These are phyloP conservation scores for Dioscorea cayenensis DNA, from an alignment of 116 monocot species.

Conservation along the genomic window DNA sequence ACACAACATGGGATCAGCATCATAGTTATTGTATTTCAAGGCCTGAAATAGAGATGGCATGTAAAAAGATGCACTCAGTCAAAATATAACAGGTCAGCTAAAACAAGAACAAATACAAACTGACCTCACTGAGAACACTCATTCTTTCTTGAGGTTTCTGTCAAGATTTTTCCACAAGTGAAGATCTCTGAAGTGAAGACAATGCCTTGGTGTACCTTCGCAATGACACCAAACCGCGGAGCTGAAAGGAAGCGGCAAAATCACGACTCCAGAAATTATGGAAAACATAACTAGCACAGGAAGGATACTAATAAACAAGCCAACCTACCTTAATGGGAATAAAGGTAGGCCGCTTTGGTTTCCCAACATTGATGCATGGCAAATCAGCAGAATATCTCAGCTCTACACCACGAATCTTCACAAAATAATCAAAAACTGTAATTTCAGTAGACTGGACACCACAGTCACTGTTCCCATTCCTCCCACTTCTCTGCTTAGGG, in stretches of 20 bases:
- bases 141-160: conserved; percentile 90
- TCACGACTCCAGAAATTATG: not conserved
- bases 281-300: not conserved
- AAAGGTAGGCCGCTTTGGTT: conserved; percentile 73
- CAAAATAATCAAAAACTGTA: conserved; percentile 82
- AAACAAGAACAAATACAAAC: not conserved
- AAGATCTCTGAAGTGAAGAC: conserved; percentile 54
- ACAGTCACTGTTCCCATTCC: conserved; percentile 16
- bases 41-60: too few species aligned
- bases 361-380: conserved; percentile 90
- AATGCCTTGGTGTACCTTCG: conserved; percentile 87
- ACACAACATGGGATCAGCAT: too few species aligned
- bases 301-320: not conserved
- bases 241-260: conserved; percentile 24
- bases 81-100: not conserved
- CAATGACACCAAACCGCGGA: conserved; percentile 53
- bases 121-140: conserved; percentile 49
- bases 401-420: conserved; percentile 21
- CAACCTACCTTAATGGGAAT: conserved; percentile 63
- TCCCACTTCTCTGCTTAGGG: conserved; percentile 38
- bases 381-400: conserved; percentile 41
- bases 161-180: conserved; percentile 86
- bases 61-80: not conserved
- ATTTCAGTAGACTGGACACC: conserved; percentile 30
- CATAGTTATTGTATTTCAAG: too few species aligned